These are phyloP conservation scores for Pyrenophora tritici-repentis DNA, from an alignment of 2,329 filamentous ascomycete species.

Conservation along the genomic window DNA sequence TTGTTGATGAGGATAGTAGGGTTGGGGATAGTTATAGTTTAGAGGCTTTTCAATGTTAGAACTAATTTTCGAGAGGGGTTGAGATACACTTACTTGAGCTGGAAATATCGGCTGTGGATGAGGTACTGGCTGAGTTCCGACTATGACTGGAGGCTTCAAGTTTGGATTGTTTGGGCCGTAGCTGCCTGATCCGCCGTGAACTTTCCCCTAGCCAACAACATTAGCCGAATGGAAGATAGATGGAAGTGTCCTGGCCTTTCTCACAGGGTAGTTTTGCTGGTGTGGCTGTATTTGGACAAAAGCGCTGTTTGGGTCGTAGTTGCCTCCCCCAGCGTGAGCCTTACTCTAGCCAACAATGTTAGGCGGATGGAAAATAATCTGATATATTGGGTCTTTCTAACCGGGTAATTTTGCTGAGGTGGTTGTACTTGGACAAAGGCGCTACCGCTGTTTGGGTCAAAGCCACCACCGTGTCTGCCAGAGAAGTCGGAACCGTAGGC, in stretches of 20 bases:
- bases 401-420: conserved; percentile 10
- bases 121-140: conserved; percentile 15
- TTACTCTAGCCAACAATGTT: neutral
- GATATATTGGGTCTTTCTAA: neutral
- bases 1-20: neutral
- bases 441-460: conserved; percentile 20
- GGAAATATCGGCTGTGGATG: conserved; percentile 11
- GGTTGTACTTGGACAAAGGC: conserved; percentile 13
- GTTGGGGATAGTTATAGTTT: conserved; percentile 9
- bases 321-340: conserved; percentile 23
- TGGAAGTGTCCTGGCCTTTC: neutral
- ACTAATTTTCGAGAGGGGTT: neutral
- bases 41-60: conserved; percentile 13
- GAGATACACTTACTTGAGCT: conserved; percentile 14
- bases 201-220: neutral
- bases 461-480: conserved; percentile 30
- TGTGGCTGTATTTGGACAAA: conserved; percentile 14
- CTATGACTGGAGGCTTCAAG: conserved; percentile 3
- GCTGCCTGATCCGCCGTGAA: conserved; percentile 22
- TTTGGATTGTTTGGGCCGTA: conserved; percentile 21
- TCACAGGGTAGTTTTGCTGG: conserved; percentile 14
- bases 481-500: conserved; percentile 19
- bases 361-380: neutral
- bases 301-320: conserved; percentile 18
- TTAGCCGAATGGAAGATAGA: neutral